A percentile compares a stretch with the other conserved stretches of the same genome.
These are phyloP conservation scores for Stylonectria norvegica DNA, from an alignment of 2,329 filamentous ascomycete species.

Conservation along the genomic window DNA sequence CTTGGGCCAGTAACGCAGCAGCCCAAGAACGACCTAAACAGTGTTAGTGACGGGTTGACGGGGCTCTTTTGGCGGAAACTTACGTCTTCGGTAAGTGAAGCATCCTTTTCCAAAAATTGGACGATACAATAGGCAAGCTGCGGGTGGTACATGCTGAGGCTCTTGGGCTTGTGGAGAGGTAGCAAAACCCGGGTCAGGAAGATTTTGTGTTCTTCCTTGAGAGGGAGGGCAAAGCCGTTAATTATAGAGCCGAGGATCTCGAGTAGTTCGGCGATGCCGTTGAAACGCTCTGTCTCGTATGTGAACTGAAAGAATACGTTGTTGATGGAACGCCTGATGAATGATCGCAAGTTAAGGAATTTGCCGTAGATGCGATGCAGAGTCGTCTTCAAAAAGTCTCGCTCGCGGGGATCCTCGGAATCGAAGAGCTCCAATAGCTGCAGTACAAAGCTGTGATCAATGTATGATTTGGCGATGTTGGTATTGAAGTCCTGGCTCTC, in stretches of 20 bases:
- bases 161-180: conserved; percentile 96
- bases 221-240: conserved; percentile 92
- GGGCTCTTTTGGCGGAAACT: conserved; percentile 23
- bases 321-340: conserved; percentile 97
- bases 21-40: conserved; percentile 80
- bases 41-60: neutral
- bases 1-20: conserved; percentile 97
- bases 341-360: conserved; percentile 95
- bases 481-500: conserved; percentile 99
- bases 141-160: conserved; percentile 98
- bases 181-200: conserved; percentile 92
- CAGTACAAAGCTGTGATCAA: conserved; percentile 95
- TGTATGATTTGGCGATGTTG: conserved; percentile 98
- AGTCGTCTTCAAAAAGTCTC: conserved; percentile 97
- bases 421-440: conserved; percentile 97
- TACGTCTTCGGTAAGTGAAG: conserved; percentile 93
- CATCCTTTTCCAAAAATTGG: conserved; percentile 97
- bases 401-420: conserved; percentile 92
- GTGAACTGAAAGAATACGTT: conserved; percentile 99
- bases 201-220: conserved; percentile 98
- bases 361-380: conserved; percentile 98
- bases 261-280: conserved; percentile 92
- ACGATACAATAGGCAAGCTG: conserved; percentile 98
- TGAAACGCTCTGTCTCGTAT: conserved; percentile 98
- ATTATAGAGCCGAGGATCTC: conserved; percentile 98